A percentile compares a stretch with the other conserved stretches of the same genome.
Conservation (phyloP, 163 green algal species). For the Volvox carteri region DNA sequence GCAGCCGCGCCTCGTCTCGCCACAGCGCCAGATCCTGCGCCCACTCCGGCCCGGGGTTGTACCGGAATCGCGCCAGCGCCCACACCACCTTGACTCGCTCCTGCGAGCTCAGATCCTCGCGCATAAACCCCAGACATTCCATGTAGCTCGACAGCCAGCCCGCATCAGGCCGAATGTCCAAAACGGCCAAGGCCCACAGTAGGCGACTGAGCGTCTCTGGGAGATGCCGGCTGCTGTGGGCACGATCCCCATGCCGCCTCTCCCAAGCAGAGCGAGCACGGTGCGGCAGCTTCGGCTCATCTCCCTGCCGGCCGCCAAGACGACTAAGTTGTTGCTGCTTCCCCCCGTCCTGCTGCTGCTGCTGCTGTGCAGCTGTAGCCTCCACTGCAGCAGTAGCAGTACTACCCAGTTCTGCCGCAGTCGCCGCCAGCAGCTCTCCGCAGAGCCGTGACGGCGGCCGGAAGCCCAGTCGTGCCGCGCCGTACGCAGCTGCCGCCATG, state of each 20-base stretch:
- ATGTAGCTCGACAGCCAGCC: slow-evolving; percentile 51
- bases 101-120: background rate
- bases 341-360: background rate
- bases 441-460: background rate
- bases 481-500: background rate
- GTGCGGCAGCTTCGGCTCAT: background rate
- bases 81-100: slow-evolving; percentile 21
- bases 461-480: slow-evolving; percentile 24
- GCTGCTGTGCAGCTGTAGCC: too few relatives aligned
- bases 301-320: background rate
- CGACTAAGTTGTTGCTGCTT: background rate
- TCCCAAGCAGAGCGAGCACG: background rate
- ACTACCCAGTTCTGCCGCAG: background rate
- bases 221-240: background rate
- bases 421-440: background rate
- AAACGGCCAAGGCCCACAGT: slow-evolving; percentile 57
- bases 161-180: slow-evolving; percentile 41
- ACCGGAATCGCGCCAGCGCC: slow-evolving; percentile 50
- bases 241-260: background rate
- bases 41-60: slow-evolving; percentile 28
- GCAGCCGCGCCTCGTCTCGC: background rate
- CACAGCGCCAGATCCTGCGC: background rate
- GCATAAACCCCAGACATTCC: background rate
- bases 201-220: slow-evolving; percentile 9
- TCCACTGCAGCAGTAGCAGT: background rate